Conservation (phyloP, 129 eudicot genomes). For the Flaveria linearis region DNA sequence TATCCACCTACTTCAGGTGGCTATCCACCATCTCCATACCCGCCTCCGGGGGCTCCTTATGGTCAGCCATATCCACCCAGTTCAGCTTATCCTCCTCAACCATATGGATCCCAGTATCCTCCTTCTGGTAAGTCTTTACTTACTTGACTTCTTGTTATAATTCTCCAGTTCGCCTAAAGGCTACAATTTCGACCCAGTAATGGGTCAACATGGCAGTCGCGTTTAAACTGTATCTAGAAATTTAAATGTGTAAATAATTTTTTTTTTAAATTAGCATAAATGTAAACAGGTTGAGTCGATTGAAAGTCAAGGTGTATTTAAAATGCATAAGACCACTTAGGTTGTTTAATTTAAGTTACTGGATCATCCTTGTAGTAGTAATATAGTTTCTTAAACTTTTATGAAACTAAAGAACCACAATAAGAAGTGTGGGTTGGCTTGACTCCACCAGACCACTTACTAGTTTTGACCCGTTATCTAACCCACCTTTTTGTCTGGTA, state of each 20-base stretch:
- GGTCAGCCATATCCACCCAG: constrained; percentile 47
- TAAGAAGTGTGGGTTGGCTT: not conserved
- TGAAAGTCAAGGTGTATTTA: not conserved
- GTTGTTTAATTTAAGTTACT: not conserved
- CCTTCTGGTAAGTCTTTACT: constrained; percentile 56
- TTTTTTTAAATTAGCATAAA: not conserved
- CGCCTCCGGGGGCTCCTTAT: constrained; percentile 52
- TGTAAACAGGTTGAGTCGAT: not conserved
- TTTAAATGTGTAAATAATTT: not conserved
- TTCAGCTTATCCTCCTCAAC: constrained; percentile 66
- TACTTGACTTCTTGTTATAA: not conserved
- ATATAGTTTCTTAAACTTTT: too few species aligned
- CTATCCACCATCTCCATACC: constrained; percentile 53
- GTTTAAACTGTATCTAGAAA: not conserved
- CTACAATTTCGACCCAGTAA: not conserved
- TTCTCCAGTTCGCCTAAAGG: not conserved
- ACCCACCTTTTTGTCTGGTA: not conserved
- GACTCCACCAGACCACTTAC: not conserved
- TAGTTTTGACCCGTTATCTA: not conserved
- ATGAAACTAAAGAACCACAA: not conserved
- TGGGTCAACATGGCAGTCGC: not conserved
- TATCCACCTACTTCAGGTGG: constrained; percentile 57
- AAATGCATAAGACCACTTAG: not conserved
- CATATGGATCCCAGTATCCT: constrained; percentile 62
- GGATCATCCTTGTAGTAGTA: too few species aligned